These are phyloP conservation scores for Alternaria arbusti DNA, from an alignment of 2,329 filamentous ascomycete genomes.

Conservation along the genomic window DNA sequence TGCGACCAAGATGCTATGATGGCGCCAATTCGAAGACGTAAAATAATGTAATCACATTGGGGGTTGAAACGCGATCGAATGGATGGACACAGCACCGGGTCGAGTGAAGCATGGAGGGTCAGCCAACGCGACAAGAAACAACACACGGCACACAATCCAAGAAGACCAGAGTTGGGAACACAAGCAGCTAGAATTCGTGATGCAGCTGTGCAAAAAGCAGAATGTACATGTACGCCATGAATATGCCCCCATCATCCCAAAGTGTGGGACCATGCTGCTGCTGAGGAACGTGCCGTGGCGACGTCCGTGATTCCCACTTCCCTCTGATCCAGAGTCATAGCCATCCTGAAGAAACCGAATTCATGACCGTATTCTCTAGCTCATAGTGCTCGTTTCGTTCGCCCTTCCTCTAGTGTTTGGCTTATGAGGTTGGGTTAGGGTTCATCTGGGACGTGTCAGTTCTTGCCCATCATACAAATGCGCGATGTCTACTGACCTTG, in stretches of 20 bases:
- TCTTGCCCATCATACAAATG: not conserved
- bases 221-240: constrained; percentile 50
- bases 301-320: constrained; percentile 40
- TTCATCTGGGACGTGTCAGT: constrained; percentile 69
- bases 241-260: constrained; percentile 50
- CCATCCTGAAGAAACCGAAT: constrained; percentile 45
- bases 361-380: constrained; percentile 44
- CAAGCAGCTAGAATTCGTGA: constrained; percentile 38
- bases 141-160: not conserved
- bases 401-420: constrained; percentile 29
- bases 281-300: constrained; percentile 37
- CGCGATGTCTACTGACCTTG: constrained; percentile 69
- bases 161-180: constrained; percentile 22
- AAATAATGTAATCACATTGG: not conserved
- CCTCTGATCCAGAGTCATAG: constrained; percentile 51
- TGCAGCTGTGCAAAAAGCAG: constrained; percentile 43
- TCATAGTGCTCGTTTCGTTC: constrained; percentile 40
- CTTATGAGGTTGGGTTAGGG: constrained; percentile 78
- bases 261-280: constrained; percentile 39
- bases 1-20: not conserved
- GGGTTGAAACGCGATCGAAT: not conserved
- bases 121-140: not conserved
- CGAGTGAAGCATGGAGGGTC: not conserved
- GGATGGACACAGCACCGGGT: not conserved
- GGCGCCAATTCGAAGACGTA: not conserved